Evolutionary conservation across 1,284 basidiomycete species (phyloP).

Genomic region (Ganoderma sp.): DNA sequence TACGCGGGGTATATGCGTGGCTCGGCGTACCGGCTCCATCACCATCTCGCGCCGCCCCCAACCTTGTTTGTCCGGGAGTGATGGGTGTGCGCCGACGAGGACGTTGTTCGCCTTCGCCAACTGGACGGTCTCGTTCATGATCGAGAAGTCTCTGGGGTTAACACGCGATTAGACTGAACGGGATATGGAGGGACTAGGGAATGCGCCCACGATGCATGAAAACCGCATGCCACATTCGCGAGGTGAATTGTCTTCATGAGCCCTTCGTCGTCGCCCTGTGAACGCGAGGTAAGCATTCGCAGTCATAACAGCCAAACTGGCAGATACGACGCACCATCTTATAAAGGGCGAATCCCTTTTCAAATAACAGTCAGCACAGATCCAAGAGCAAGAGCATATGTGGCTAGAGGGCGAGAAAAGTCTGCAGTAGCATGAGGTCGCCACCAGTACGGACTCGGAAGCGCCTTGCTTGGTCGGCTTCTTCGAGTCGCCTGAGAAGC

Average conservation of each 20-base stretch:
- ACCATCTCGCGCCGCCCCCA: conserved; percentile 69
- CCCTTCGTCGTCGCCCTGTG: conserved; percentile 61
- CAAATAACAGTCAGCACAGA: background rate
- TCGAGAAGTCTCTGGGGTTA: conserved; percentile 55
- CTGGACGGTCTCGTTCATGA: conserved; percentile 65
- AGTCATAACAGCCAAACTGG: background rate
- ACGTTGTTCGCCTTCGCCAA: conserved; percentile 60
- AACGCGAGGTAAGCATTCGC: background rate
- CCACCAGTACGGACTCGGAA: background rate
- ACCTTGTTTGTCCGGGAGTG: conserved; percentile 66
- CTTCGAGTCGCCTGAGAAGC: too few species aligned
- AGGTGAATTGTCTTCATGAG: conserved; percentile 69
- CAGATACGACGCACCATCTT: conserved; percentile 47
- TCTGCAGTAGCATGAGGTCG: too few species aligned
- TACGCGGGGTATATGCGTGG: background rate
- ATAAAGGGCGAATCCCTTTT: conserved; percentile 59
- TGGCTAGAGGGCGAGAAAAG: too few species aligned
- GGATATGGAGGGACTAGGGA: background rate
- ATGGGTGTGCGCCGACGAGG: conserved; percentile 64
- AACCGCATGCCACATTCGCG: conserved; percentile 69
- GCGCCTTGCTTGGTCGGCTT: background rate
- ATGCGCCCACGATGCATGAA: conserved; percentile 61
- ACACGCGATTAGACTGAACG: background rate
- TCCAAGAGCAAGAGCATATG: too few species aligned
- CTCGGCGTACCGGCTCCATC: conserved; percentile 53